These are phyloP conservation scores for Solanum ossicruentum DNA, from an alignment of 257 asterid genomes.

Conservation along the genomic window DNA sequence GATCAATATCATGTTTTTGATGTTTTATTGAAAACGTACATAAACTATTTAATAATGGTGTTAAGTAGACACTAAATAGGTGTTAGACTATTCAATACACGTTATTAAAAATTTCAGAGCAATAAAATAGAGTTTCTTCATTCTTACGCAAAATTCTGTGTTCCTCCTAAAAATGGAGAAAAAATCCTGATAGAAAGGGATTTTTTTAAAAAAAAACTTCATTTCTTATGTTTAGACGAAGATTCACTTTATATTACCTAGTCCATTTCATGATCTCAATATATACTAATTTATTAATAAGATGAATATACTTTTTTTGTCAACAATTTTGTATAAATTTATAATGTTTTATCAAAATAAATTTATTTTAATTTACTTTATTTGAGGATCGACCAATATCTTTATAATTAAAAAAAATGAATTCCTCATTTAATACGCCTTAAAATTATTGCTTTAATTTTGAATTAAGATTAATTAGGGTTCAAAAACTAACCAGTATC, in stretches of 20 bases:
- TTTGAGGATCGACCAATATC: not conserved
- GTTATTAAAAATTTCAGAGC: not conserved
- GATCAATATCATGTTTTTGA: not conserved
- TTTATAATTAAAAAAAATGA: not conserved
- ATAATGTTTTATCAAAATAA: not conserved
- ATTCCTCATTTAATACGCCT: not conserved
- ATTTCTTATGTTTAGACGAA: too few species aligned
- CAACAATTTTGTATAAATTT: not conserved
- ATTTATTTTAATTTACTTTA: not conserved
- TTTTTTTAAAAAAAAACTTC: not conserved
- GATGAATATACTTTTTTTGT: not conserved
- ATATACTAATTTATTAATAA: too few species aligned
- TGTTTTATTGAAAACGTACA: not conserved
- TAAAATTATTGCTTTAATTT: not conserved
- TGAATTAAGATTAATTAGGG: not conserved
- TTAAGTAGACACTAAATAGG: not conserved
- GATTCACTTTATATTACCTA: not conserved
- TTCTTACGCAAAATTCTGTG: fast-evolving
- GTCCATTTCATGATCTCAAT: not conserved
- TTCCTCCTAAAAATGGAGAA: not conserved
- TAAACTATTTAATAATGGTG: not conserved
- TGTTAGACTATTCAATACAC: not conserved
- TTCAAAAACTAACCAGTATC: not conserved
- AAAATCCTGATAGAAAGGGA: not conserved
- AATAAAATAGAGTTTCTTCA: not conserved